Conservation (phyloP, 345 rosid species). For the Eucalyptus lansdowneana region DNA sequence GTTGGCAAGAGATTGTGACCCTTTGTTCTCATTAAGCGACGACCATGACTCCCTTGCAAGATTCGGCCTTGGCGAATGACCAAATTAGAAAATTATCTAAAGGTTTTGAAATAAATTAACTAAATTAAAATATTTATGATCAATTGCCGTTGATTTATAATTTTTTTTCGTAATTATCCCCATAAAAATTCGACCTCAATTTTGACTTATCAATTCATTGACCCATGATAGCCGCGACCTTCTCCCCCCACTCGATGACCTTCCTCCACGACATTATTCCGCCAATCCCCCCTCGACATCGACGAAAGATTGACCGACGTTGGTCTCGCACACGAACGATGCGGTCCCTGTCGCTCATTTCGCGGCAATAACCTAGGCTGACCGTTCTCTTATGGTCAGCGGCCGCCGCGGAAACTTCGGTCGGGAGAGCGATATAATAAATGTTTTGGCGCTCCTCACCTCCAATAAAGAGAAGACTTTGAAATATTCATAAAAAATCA, state of each 20-base stretch:
- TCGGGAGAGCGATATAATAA: neutral
- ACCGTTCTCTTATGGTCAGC: neutral
- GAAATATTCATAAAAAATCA: neutral
- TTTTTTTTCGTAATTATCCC: neutral
- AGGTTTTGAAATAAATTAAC: neutral
- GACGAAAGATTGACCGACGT: neutral
- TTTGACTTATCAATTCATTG: neutral
- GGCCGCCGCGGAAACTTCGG: neutral
- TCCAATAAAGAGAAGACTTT: neutral
- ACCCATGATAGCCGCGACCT: neutral
- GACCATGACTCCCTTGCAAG: neutral
- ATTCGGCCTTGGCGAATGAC: rapidly evolving
- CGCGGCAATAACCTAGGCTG: neutral
- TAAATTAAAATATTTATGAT: neutral
- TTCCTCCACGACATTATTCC: neutral
- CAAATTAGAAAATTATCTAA: neutral
- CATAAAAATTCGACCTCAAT: neutral
- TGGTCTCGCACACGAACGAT: neutral
- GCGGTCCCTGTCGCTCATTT: neutral
- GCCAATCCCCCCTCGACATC: neutral
- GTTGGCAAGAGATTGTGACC: neutral
- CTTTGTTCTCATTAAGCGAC: neutral
- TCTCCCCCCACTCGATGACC: neutral
- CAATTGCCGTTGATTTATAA: rapidly evolving
- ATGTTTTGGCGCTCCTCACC: neutral